phyloP scores from a whole-genome alignment of 1,284 basidiomycete species.

The Rhodotorula sp. region DNA sequence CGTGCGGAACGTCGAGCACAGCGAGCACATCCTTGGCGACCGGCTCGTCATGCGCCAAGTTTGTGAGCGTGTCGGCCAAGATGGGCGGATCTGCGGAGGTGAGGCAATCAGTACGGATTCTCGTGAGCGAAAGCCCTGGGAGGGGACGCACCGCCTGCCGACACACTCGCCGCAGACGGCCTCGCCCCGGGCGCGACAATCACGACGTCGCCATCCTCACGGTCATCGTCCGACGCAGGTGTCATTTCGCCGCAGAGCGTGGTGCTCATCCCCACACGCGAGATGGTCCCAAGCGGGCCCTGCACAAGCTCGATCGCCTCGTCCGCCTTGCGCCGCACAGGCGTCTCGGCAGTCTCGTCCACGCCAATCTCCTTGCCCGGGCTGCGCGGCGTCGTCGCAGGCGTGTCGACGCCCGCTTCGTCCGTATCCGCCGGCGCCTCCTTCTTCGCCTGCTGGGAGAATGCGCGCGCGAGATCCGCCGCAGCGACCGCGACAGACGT shows the following conservation, averaged over 20 bases:
- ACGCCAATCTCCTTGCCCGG: conserved; percentile 21
- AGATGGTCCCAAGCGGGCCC: conserved; percentile 26
- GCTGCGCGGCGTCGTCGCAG: conserved; percentile 40
- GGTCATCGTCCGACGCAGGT: conserved; percentile 1
- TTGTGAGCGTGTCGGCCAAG: conserved; percentile 8
- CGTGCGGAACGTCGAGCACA: conserved; percentile 2
- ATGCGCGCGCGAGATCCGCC: conserved; percentile 4
- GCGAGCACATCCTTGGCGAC: too few species aligned
- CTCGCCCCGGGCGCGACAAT: not conserved
- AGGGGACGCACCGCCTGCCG: not conserved
- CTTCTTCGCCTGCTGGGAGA: not conserved
- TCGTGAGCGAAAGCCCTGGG: not conserved
- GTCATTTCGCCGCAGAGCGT: conserved; percentile 37
- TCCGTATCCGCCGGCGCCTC: conserved; percentile 2
- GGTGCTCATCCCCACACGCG: conserved; percentile 37
- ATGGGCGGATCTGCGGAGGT: conserved; percentile 7
- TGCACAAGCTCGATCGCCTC: conserved; percentile 2
- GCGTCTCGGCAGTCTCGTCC: not conserved
- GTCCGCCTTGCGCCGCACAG: not conserved
- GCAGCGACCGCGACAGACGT: conserved; percentile 2
- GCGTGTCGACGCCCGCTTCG: conserved; percentile 27
- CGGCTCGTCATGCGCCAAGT: conserved; percentile 3
- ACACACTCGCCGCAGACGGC: not conserved
- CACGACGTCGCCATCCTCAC: conserved; percentile 19
- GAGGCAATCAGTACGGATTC: not conserved